Evolutionary conservation across 352 stramenopile species (phyloP), one percentile per base, ranked within the genome.

Genomic region (Phytopythium delawarense): DNA sequence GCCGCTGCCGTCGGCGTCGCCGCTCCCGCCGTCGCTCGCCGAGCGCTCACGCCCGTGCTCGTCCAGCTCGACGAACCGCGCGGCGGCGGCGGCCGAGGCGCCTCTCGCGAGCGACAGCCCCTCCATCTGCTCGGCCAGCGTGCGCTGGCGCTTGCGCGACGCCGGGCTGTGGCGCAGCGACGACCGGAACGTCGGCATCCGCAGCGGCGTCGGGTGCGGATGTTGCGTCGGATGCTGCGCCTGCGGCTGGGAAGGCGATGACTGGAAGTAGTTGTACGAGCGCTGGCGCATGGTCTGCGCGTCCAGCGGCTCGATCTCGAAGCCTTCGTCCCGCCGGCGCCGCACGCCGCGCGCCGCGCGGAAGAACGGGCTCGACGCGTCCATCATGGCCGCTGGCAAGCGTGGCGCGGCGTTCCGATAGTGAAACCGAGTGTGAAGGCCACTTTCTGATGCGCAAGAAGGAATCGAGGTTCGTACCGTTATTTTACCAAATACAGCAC

Each of bases 191-290:
- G 66, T 70, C 21, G 59, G 61, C 32, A 28, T 2, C 2, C 25
- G 25, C 25, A 28, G 25, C 25, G 25, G 25, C 25, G 25, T 28
- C 25, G 25, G 25, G 25, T 28, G 25, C 25, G 5, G 32, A 37
- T 37, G 32, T 9, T 30, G 18, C 25, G 42, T 28, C 44, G n/a
- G 21, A 1, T 37, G 16, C 25, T 21, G 48, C 53, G 28, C 25
- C 59, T 44, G 44, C 25, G 20, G 53, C 34, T 28, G 32, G 34
- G 65, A 48, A n/a, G 61, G 55, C 46, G 81, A 65, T 23, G 64
- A 78, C 49, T 89, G 76, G 45, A 89, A 88, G 70, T 84, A 88
- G 59, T 87, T 89, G 69, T 88, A 88, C 48, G 79, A 75, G 59
- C 65, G 84, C 59, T 88, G 81, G 7, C 79, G 78, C 79, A 91